phyloP scores from a whole-genome alignment of 2,329 filamentous ascomycete genomes.

The Thielaviopsis ethacetica region DNA sequence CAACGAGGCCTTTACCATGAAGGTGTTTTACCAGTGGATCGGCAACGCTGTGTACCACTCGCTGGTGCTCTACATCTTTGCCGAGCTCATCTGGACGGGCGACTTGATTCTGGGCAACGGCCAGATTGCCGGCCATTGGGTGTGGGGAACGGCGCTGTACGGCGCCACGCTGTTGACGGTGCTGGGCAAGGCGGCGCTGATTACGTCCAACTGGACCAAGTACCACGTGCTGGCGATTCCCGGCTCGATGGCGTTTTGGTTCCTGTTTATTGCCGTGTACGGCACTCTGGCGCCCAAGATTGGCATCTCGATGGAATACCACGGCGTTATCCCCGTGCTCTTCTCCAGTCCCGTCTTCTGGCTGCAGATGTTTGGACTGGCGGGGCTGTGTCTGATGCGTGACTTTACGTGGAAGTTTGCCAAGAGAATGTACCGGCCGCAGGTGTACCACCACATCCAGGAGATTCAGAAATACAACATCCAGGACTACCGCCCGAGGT shows the following conservation, averaged over 20 bases:
- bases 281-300: conserved; percentile 71
- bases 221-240: conserved; percentile 93
- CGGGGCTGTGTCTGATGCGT: conserved; percentile 64
- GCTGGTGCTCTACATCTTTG: conserved; percentile 75
- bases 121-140: conserved; percentile 80
- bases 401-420: conserved; percentile 96
- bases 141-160: conserved; percentile 93
- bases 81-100: conserved; percentile 62
- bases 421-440: conserved; percentile 92
- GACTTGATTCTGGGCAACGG: conserved; percentile 70
- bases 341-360: conserved; percentile 79
- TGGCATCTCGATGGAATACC: conserved; percentile 67
- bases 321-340: conserved; percentile 64
- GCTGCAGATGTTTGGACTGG: conserved; percentile 69
- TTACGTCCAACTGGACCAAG: conserved; percentile 98
- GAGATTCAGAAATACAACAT: conserved; percentile 99
- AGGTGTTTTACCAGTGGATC: conserved; percentile 87
- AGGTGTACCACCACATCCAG: conserved; percentile 95
- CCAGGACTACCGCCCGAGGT: conserved; percentile 93
- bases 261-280: conserved; percentile 77
- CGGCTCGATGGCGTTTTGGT: conserved; percentile 82
- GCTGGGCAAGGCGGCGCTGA: conserved; percentile 81
- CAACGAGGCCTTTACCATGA: conserved; percentile 83
- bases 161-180: conserved; percentile 87
- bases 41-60: conserved; percentile 92